Conservation (phyloP, 2,329 filamentous ascomycete genomes). For the Penicillium sp. region DNA sequence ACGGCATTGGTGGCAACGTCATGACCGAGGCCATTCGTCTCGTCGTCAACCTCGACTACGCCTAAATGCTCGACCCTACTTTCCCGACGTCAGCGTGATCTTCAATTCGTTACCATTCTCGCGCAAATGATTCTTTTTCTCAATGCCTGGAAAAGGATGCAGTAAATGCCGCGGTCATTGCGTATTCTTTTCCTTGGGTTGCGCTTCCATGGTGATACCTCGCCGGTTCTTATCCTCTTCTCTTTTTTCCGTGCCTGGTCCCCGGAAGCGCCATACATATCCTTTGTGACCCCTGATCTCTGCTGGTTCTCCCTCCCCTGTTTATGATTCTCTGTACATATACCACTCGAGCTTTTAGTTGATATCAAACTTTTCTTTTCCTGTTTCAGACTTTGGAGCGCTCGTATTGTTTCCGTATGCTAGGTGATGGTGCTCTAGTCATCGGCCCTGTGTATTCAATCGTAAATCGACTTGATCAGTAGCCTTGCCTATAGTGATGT, state of each 20-base stretch:
- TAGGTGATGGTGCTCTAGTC: neutral
- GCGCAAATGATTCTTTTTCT: slow-evolving; percentile 25
- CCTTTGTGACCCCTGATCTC: slow-evolving; percentile 25
- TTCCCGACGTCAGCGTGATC: slow-evolving; percentile 16
- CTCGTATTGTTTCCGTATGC: neutral
- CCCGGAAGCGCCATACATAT: slow-evolving; percentile 24
- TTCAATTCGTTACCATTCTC: slow-evolving; percentile 20
- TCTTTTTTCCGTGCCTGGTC: slow-evolving; percentile 8
- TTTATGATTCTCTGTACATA: slow-evolving; percentile 36
- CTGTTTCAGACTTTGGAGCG: slow-evolving; percentile 1
- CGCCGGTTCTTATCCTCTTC: neutral
- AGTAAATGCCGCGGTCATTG: neutral
- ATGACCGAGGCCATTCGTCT: slow-evolving; percentile 40
- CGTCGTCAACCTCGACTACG: slow-evolving; percentile 39
- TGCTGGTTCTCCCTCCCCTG: slow-evolving; percentile 6
- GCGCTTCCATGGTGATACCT: neutral
- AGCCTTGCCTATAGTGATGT: neutral
- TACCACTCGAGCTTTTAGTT: slow-evolving; percentile 30
- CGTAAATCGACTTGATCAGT: neutral
- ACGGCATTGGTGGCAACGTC: slow-evolving; percentile 40
- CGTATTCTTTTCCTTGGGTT: neutral
- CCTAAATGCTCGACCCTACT: slow-evolving; percentile 11
- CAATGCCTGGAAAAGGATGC: slow-evolving; percentile 7
- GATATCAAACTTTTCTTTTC: slow-evolving; percentile 25
- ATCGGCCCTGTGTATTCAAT: neutral